These are phyloP conservation scores for Cladophialophora carrionii DNA, from an alignment of 2,329 filamentous ascomycete genomes.

Conservation along the genomic window DNA sequence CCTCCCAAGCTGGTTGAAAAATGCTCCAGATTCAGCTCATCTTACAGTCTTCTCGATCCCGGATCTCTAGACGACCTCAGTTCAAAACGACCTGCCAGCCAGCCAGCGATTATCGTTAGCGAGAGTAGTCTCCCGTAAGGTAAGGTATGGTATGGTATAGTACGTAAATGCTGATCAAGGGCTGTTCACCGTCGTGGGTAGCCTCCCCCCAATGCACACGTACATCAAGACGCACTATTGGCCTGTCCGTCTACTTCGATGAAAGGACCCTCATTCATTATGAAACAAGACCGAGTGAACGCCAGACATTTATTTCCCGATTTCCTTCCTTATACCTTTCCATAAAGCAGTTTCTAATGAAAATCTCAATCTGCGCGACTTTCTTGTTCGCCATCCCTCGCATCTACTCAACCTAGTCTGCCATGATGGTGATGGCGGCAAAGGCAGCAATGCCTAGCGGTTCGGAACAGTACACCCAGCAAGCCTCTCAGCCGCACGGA, in stretches of 20 bases:
- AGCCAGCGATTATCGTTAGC: not conserved
- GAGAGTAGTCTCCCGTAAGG: not conserved
- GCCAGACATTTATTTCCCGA: not conserved
- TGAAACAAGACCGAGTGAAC: not conserved
- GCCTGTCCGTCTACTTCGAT: not conserved
- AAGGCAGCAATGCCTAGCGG: not conserved
- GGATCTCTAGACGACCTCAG: not conserved
- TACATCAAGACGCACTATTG: not conserved
- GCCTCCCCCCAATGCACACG: not conserved
- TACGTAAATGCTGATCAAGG: not conserved
- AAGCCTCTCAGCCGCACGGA: not conserved
- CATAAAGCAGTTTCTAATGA: not conserved
- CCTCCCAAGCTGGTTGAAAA: not conserved
- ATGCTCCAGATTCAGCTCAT: no score
- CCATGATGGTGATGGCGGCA: not conserved
- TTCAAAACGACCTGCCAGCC: not conserved
- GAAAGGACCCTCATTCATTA: not conserved
- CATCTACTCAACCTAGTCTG: not conserved
- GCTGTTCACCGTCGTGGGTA: not conserved
- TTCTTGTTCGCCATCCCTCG: not conserved
- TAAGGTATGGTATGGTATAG: not conserved
- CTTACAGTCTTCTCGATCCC: not conserved
- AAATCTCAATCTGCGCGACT: not conserved
- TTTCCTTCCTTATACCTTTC: not conserved
- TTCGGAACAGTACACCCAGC: not conserved